Base-by-base conservation (phyloP, 1,139 yeast genomes). In the Zygosaccharomyces sapae region DNA sequence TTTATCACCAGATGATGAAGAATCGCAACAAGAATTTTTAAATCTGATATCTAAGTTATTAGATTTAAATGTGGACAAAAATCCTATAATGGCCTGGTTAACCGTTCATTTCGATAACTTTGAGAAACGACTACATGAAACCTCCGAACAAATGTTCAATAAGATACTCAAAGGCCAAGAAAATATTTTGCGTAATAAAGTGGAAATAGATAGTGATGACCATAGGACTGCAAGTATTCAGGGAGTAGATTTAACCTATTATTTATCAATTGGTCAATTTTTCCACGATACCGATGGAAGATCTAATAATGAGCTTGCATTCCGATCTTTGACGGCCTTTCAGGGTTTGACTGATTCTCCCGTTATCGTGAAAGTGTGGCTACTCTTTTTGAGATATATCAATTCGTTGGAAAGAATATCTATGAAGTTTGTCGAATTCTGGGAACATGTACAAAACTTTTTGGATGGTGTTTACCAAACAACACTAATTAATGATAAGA, bases 51-150 rank as follows among this genome's bases (percentile, higher is more conserved):
- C 77, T 38, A 79, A 77, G 55, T 68, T 86, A 29, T 68, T 83
- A 45, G 86, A 81, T 49, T 66, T 83, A 16, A 83, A 54, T 10
- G 38, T 52, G n/a, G 53, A 53, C 20, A 81, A 79, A 49, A 83
- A 80, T 56, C 94, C 94, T 1, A 80, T 83, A 13, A 66, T 71
- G 42, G 80, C 76, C 41, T 85, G 88, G 78, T 71, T 82, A 29
- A 69, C 73, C 38, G 65, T 74, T 16, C 81, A 77, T 52, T 69
- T 73, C 45, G 65, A 68, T 18, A 62, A 63, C 16, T 69, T 79
- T 45, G 64, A 66, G 13, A 57, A 61, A 3, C 66, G 68, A 40
- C 63, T 79, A 30, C 66, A 66, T 20, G 72, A 72, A 10, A 67
- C 55, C 22, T 53, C 63, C 45, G 47, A 54, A 49, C 61, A 63